Evolutionary conservation across 345 rosid species (phyloP).

Genomic region (Ceriops decandra): DNA sequence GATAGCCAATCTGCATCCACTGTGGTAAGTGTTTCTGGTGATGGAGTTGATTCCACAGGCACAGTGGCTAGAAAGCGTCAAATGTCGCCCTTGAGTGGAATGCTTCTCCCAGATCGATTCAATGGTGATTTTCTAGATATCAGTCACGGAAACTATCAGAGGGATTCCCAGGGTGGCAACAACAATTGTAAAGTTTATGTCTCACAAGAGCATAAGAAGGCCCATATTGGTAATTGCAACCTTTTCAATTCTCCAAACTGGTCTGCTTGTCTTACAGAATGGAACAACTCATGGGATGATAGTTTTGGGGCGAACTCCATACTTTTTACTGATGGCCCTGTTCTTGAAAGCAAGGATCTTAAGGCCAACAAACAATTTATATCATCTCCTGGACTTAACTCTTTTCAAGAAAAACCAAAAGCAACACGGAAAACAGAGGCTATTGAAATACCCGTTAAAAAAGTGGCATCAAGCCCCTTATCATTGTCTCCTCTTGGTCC

Average conservation of each 20-base stretch:
- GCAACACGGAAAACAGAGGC: conserved; percentile 35
- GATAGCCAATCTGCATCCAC: conserved; percentile 14
- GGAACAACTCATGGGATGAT: conserved; percentile 21
- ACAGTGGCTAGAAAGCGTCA: conserved; percentile 20
- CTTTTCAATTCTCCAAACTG: conserved; percentile 7
- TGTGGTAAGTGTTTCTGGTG: background rate
- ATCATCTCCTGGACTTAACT: conserved; percentile 31
- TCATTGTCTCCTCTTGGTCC: conserved; percentile 94
- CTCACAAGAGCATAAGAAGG: conserved; percentile 25
- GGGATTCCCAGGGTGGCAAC: background rate
- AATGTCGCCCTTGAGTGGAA: conserved; percentile 20
- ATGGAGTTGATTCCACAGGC: conserved; percentile 10
- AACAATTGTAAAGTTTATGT: background rate
- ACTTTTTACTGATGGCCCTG: conserved; percentile 62
- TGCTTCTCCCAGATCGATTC: conserved; percentile 17
- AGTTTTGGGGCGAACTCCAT: conserved; percentile 15
- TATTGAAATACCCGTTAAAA: conserved; percentile 38
- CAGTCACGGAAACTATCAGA: conserved; percentile 6
- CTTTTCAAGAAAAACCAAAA: conserved; percentile 30
- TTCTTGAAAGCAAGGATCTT: conserved; percentile 44
- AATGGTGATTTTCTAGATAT: conserved; percentile 13
- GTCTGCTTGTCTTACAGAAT: conserved; percentile 20
- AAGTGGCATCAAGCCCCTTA: conserved; percentile 41
- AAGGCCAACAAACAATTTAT: conserved; percentile 14
- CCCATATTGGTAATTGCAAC: conserved; percentile 16